Percentiles rank a stretch among this genome's conserved stretches.
These are phyloP conservation scores for Microdochium nivale DNA, from an alignment of 2,329 filamentous ascomycete genomes.

Conservation along the genomic window DNA sequence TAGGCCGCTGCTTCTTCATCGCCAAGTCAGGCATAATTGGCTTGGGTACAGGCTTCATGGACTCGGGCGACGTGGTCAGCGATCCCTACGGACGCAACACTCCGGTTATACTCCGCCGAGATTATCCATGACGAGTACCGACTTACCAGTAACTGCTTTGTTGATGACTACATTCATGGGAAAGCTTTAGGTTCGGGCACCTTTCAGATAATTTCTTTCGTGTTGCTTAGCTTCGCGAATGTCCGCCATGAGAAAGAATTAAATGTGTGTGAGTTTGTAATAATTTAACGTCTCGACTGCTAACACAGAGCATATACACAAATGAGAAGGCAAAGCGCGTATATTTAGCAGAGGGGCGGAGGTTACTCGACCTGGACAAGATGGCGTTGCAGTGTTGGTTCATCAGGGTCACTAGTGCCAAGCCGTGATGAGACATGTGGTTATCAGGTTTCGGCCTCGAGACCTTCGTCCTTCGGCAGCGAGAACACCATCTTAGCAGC, in stretches of 20 bases:
- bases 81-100: slow-evolving; percentile 26
- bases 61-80: slow-evolving; percentile 17
- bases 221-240: neutral
- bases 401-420: no score
- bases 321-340: no score
- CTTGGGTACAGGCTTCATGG: slow-evolving; percentile 22
- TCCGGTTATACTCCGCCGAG: slow-evolving; percentile 18
- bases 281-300: no score
- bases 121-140: slow-evolving; percentile 13
- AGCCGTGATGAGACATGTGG: no score
- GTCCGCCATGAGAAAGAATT: neutral
- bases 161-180: slow-evolving; percentile 25
- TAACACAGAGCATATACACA: no score
- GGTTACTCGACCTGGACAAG: no score
- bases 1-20: slow-evolving; percentile 14
- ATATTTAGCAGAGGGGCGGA: no score
- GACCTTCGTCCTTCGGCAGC: no score
- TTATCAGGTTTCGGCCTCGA: no score
- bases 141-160: slow-evolving; percentile 24
- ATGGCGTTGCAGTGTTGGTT: no score
- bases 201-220: neutral
- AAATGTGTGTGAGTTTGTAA: neutral
- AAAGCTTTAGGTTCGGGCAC: slow-evolving; percentile 12
- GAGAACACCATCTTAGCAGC: neutral
- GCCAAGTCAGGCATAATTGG: slow-evolving; percentile 15